A percentile compares a stretch with the other conserved stretches of the same genome.
phyloP scores from a whole-genome alignment of 805 yeast genomes.

The Blastobotrys attinorum region DNA sequence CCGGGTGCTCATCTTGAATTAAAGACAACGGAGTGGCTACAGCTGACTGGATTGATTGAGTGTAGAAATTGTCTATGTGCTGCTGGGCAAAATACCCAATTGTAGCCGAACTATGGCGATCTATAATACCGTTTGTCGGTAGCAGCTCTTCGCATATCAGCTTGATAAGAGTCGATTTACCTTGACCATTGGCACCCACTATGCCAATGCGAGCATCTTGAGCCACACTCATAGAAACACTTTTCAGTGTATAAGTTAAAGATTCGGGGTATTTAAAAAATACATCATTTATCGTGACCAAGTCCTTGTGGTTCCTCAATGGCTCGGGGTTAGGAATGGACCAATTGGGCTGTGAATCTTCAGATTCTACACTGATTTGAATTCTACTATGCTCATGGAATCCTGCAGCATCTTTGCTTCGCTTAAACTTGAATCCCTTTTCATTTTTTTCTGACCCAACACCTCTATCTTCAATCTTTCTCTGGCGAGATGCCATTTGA shows the following conservation, averaged over 20 bases:
- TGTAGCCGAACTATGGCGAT: conserved; percentile 95
- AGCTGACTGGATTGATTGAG: too few species aligned
- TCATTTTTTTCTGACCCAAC: background rate
- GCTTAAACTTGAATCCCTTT: conserved; percentile 1
- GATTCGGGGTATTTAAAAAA: background rate
- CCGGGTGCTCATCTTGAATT: background rate
- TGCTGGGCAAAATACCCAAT: conserved; percentile 98
- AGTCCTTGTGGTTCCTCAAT: background rate
- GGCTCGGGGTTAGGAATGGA: background rate
- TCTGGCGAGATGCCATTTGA: conserved; percentile 1
- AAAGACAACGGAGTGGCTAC: background rate
- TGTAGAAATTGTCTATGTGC: conserved; percentile 5
- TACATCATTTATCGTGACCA: background rate
- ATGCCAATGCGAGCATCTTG: conserved; percentile 73
- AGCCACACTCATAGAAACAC: background rate
- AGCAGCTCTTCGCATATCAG: conserved; percentile 84
- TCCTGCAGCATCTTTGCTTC: background rate
- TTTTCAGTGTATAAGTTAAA: background rate
- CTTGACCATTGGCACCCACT: conserved; percentile 98
- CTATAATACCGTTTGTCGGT: conserved; percentile 82
- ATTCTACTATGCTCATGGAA: background rate
- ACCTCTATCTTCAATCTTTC: background rate
- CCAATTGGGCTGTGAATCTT: background rate
- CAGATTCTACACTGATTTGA: background rate
- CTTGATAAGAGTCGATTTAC: conserved; percentile 92